Evolutionary conservation across 2,329 filamentous ascomycete genomes (phyloP).

Genomic region (Fusarium fracticaudum): DNA sequence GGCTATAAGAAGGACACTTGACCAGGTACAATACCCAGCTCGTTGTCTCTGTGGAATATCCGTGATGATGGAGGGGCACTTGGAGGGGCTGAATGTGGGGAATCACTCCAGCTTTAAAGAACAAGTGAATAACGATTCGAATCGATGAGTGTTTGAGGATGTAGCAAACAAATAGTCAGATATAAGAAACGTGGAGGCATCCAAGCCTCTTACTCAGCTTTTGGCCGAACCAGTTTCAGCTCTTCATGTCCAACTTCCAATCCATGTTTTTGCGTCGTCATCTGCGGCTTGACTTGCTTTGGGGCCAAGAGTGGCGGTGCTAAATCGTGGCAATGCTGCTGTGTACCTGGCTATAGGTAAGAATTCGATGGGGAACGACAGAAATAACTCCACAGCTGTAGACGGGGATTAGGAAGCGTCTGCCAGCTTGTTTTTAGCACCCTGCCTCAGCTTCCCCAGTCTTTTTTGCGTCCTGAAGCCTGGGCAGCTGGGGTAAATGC

Average conservation of each 20-base stretch:
- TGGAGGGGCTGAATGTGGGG: conserved; percentile 23
- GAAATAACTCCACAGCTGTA: not conserved
- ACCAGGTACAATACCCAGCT: conserved; percentile 11
- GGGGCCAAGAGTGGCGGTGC: conserved; percentile 35
- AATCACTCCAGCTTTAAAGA: conserved; percentile 15
- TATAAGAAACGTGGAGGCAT: conserved; percentile 28
- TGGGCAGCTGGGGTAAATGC: not conserved
- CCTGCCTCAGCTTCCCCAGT: accelerated
- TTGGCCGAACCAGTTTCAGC: conserved; percentile 3
- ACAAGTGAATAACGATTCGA: not conserved
- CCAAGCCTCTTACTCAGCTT: conserved; percentile 34
- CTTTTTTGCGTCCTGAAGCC: not conserved
- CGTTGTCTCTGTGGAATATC: conserved; percentile 19
- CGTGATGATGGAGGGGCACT: conserved; percentile 36
- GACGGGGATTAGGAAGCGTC: accelerated
- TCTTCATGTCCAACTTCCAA: conserved; percentile 8
- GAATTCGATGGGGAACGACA: accelerated
- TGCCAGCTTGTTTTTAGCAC: not conserved
- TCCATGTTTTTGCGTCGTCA: conserved; percentile 33
- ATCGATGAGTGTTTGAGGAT: not conserved
- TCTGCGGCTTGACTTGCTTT: conserved; percentile 30
- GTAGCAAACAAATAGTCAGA: conserved; percentile 9
- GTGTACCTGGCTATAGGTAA: not conserved
- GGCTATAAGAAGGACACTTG: conserved; percentile 17
- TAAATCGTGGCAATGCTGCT: conserved; percentile 24